Evolutionary conservation across 192 early-diverging fungal genomes (phyloP).

Genomic region (Gonapodya sp.): DNA sequence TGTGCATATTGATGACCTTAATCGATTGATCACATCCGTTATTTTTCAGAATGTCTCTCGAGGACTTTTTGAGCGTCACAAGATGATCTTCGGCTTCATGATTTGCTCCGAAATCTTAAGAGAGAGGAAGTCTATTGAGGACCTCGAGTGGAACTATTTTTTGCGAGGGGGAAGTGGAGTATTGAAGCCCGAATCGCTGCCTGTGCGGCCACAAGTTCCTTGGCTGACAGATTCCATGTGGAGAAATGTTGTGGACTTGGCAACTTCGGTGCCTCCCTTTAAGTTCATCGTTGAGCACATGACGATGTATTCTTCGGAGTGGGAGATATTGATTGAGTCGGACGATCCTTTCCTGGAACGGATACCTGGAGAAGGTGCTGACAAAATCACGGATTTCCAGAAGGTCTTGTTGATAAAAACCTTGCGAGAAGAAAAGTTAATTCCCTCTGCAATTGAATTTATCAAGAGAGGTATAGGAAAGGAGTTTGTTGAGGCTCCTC

Average conservation of each 20-base stretch:
- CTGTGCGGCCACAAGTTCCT: constrained; percentile 26
- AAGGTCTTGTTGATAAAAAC: constrained; percentile 42
- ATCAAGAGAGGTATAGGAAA: constrained; percentile 39
- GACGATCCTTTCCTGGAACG: constrained; percentile 7
- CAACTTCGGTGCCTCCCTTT: not conserved
- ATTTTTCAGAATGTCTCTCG: constrained; percentile 14
- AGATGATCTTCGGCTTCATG: constrained; percentile 14
- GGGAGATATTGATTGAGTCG: not conserved
- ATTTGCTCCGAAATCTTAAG: constrained; percentile 11
- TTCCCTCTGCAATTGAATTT: constrained; percentile 36
- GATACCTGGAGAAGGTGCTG: not conserved
- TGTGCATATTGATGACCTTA: constrained; percentile 6
- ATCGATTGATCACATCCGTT: not conserved
- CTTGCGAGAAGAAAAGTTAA: constrained; percentile 47
- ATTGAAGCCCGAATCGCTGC: constrained; percentile 22
- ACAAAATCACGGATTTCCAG: not conserved
- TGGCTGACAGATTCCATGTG: constrained; percentile 37
- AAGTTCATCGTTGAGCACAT: constrained; percentile 8
- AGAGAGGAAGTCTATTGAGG: constrained; percentile 7
- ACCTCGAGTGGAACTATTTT: constrained; percentile 49
- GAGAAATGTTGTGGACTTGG: constrained; percentile 40
- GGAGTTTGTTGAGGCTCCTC: constrained; percentile 47
- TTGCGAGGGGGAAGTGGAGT: constrained; percentile 34
- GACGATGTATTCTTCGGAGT: not conserved
- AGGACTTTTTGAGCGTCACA: constrained; percentile 11